Evolutionary conservation across 345 rosid species (phyloP).

Genomic region (Pelargonium nanum): DNA sequence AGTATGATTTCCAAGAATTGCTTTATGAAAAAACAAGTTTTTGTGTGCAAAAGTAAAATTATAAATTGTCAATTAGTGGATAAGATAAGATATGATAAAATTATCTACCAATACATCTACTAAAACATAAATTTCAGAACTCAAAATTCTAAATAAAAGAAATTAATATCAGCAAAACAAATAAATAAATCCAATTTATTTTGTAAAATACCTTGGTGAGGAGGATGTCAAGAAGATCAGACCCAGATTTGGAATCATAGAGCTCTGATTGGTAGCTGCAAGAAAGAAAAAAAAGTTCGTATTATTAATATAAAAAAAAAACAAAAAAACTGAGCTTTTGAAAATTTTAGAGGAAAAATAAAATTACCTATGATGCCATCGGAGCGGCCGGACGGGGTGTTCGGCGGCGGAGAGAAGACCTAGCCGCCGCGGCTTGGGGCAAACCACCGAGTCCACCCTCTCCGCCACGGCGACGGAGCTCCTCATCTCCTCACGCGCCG

Average conservation of each 20-base stretch:
- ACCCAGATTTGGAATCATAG: conserved; percentile 45
- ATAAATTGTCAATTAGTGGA: no score
- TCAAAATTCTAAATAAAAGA: no score
- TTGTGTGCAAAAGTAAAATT: no score
- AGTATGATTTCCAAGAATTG: no score
- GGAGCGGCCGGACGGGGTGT: conserved; percentile 38
- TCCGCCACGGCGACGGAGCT: conserved; percentile 26
- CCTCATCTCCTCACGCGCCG: conserved; percentile 44
- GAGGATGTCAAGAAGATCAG: conserved; percentile 66
- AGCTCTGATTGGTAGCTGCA: conserved; percentile 62
- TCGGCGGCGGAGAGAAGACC: conserved; percentile 29
- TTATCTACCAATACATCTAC: no score
- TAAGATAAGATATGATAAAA: no score
- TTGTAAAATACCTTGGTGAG: conserved; percentile 46
- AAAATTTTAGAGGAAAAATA: not conserved
- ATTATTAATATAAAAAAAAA: not conserved
- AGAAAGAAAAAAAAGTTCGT: not conserved
- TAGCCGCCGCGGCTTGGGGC: conserved; percentile 73
- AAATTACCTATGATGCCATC: conserved; percentile 48
- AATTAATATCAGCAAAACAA: no score
- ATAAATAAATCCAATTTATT: not conserved
- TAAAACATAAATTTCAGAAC: no score
- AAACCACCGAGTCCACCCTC: conserved; percentile 40
- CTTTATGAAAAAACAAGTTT: no score
- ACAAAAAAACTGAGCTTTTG: not conserved